Evolutionary conservation across 2,329 filamentous ascomycete genomes (phyloP), one percentile per base, ranked within the genome.

Genomic region (Colletotrichum caudatum): DNA sequence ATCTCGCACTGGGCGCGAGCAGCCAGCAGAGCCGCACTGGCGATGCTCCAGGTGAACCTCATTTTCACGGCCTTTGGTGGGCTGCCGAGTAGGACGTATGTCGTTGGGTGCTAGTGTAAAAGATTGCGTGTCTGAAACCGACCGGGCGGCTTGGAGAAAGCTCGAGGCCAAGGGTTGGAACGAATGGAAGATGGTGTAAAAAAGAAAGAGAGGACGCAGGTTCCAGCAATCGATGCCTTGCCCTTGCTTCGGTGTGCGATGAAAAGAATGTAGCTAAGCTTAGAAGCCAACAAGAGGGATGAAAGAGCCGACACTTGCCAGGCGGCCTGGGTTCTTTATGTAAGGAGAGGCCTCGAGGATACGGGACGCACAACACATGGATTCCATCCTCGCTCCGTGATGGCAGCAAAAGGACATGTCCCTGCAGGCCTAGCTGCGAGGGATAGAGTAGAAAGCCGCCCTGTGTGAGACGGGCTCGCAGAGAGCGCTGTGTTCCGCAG

Each of bases 1-100:
- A 90, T 66, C 41, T 64, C 73, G 56, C 66, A 64, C 41, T 74
- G 71, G 51, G 58, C 70, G 37, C 68, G 61, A 57, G 66, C 66
- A 37, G 61, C 67, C 60, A 72, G 70, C 61, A 72, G 56, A 48
- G 58, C 70, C 66, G 67, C 67, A 57, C 70, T 72, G 67, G 67
- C 67, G 50, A 72, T 50, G 56, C 54, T 71, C 56, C 68, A 57
- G 44, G 60, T 70, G 67, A 72, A 72, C 62, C 62, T 72, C 70
- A 72, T 72, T 29, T 57, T 72, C 58, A 26, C 64, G 5, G 33
- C 5, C 8, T n/a, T 50, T 23, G 14, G 29, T 8, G 23, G 20
- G 59, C 33, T 58, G 53, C 23, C 20, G 20, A 60, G 48, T 66
- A 62, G 37, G 67, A 58, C n/a, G 26, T n/a, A 41, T 53, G 60